A percentile compares a stretch with the other conserved stretches of the same genome.
These are phyloP conservation scores for Fragaria ananassa DNA, from an alignment of 306 rosid species.

Conservation along the genomic window DNA sequence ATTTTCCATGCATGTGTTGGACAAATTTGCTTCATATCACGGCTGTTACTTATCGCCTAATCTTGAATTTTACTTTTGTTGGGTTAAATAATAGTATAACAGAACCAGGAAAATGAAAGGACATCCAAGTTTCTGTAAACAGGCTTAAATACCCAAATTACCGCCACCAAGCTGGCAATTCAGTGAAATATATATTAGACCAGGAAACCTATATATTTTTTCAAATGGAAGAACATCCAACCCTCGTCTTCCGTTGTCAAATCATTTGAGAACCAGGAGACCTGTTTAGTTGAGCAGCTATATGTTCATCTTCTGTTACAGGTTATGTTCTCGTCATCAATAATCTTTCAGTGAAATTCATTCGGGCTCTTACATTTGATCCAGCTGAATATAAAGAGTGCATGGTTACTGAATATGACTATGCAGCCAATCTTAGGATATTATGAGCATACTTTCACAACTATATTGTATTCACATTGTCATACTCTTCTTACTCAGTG, in stretches of 20 bases:
- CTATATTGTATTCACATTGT: conserved; percentile 1
- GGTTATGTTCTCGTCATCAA: not conserved
- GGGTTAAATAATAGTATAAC: not conserved
- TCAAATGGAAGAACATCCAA: no score
- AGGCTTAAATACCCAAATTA: not conserved
- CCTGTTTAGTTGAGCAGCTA: not conserved
- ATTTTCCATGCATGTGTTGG: not conserved
- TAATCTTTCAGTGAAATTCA: not conserved
- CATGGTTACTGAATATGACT: not conserved
- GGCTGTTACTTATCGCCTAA: not conserved
- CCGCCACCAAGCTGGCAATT: not conserved
- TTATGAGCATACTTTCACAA: not conserved
- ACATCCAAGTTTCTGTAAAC: not conserved
- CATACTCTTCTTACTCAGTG: not conserved
- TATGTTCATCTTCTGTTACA: not conserved
- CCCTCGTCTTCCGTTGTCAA: not conserved
- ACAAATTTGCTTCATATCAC: not conserved
- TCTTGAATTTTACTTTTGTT: not conserved
- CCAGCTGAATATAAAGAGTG: not conserved
- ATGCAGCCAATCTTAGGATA: not conserved
- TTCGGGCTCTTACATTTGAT: not conserved
- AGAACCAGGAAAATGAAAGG: no score
- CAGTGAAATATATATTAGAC: not conserved
- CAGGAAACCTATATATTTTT: not conserved
- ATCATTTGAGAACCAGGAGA: not conserved